Evolutionary conservation across 768 basidiomycete species (phyloP).

Genomic region (Termitomyces sp.): DNA sequence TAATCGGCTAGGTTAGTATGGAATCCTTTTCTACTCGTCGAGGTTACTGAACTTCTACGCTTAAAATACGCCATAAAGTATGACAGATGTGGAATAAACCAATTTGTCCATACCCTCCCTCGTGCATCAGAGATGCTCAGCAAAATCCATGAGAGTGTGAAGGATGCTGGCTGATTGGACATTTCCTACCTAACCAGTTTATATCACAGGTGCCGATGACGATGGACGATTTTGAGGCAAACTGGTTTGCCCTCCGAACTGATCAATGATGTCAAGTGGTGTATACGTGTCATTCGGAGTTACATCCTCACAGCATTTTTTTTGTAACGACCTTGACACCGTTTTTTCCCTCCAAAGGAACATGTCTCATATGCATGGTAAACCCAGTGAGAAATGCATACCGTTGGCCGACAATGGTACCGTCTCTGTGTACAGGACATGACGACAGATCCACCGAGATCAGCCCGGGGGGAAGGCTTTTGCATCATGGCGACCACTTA

Average conservation of each 20-base stretch:
- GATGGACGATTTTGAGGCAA: not conserved
- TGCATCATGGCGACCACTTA: not conserved
- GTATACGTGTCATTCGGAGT: not conserved
- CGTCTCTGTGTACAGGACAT: not conserved
- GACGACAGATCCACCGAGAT: not conserved
- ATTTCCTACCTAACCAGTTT: not conserved
- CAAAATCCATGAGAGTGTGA: not conserved
- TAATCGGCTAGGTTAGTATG: not conserved
- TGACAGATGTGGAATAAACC: not conserved
- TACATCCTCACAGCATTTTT: not conserved
- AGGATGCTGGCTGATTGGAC: not conserved
- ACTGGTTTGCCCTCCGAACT: constrained; percentile 1
- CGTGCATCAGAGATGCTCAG: not conserved
- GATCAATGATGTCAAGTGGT: not conserved
- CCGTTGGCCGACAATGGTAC: not conserved
- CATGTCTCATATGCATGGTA: no score
- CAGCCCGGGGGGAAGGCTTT: not conserved
- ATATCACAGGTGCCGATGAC: not conserved
- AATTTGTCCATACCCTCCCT: not conserved
- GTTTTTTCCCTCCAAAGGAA: not conserved
- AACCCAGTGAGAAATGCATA: not conserved
- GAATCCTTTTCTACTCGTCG: not conserved
- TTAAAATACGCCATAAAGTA: not conserved
- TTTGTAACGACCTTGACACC: not conserved
- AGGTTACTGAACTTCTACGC: not conserved